Percentiles rank a stretch among this genome's conserved stretches.
These are phyloP conservation scores for Alloascoidea hylecoeti DNA, from an alignment of 805 yeast species.

Conservation along the genomic window DNA sequence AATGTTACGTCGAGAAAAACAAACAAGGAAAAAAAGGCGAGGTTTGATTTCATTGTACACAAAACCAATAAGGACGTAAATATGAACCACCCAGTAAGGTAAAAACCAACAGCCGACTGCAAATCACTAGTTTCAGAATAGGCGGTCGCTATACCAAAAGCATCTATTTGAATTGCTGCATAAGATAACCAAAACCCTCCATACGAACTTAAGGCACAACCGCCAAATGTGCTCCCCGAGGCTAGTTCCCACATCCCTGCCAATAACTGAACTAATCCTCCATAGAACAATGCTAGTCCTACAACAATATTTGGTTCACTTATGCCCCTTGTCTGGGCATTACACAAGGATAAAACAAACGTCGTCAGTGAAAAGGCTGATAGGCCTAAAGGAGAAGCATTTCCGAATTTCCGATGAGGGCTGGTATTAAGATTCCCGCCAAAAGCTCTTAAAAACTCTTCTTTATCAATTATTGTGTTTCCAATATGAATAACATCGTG, in stretches of 20 bases:
- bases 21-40: slow-evolving; percentile 32
- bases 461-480: slow-evolving; percentile 29
- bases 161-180: slow-evolving; percentile 38
- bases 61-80: slow-evolving; percentile 28
- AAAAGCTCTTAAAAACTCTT: slow-evolving; percentile 47
- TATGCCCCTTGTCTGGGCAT: slow-evolving; percentile 46
- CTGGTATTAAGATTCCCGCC: slow-evolving; percentile 37
- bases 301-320: slow-evolving; percentile 36
- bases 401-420: slow-evolving; percentile 41
- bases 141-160: slow-evolving; percentile 32
- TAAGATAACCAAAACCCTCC: slow-evolving; percentile 59
- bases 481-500: slow-evolving; percentile 22
- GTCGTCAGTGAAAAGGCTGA: slow-evolving; percentile 60
- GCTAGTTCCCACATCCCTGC: slow-evolving; percentile 61
- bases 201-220: slow-evolving; percentile 23
- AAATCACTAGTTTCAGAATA: slow-evolving; percentile 23
- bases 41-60: slow-evolving; percentile 28
- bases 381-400: slow-evolving; percentile 66
- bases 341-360: slow-evolving; percentile 38
- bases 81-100: slow-evolving; percentile 32
- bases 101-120: slow-evolving; percentile 30
- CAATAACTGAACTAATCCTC: slow-evolving; percentile 43
- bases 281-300: slow-evolving; percentile 48
- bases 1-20: slow-evolving; percentile 32
- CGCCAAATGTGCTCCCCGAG: slow-evolving; percentile 54